phyloP scores from a whole-genome alignment of 352 stramenopile genomes.

The Phytophthora citrophthora region DNA sequence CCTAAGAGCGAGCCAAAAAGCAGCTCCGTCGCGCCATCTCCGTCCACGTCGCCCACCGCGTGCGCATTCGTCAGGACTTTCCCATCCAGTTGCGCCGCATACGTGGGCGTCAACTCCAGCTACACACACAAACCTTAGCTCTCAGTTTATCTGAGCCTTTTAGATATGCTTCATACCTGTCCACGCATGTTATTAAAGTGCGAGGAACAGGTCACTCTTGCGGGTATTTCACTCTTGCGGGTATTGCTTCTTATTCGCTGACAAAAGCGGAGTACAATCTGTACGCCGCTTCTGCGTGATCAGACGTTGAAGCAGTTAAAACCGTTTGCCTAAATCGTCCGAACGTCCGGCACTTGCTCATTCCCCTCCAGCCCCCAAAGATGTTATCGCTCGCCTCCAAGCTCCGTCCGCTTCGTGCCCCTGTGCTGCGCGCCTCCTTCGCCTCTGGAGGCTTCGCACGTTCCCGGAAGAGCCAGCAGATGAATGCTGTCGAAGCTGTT shows the following conservation, averaged over 20 bases:
- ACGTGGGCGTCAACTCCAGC: constrained; percentile 75
- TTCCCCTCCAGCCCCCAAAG: constrained; percentile 6
- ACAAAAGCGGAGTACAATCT: neutral
- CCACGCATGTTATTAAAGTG: constrained; percentile 27
- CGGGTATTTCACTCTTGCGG: no score
- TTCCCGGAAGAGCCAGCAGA: constrained; percentile 23
- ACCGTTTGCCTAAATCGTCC: neutral
- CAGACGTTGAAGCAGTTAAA: constrained; percentile 12
- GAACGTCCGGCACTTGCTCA: constrained; percentile 14
- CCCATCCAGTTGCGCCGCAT: constrained; percentile 60
- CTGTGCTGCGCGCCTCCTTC: constrained; percentile 1
- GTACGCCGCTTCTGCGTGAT: constrained; percentile 4
- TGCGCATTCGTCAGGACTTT: constrained; percentile 78
- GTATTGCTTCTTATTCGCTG: neutral
- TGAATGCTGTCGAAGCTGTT: neutral
- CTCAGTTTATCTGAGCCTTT: neutral
- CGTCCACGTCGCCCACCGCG: constrained; percentile 69
- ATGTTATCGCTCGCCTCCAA: constrained; percentile 28
- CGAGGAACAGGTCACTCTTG: neutral
- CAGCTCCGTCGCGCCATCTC: constrained; percentile 67
- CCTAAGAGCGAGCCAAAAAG: constrained; percentile 71
- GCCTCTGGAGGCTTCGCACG: constrained; percentile 30
- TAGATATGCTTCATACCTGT: no score
- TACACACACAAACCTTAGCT: constrained; percentile 28
- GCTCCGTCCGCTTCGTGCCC: neutral